A percentile compares a stretch with the other conserved stretches of the same genome.
Conservation (phyloP, 2,329 filamentous ascomycete species). For the Elsinoe australis region DNA sequence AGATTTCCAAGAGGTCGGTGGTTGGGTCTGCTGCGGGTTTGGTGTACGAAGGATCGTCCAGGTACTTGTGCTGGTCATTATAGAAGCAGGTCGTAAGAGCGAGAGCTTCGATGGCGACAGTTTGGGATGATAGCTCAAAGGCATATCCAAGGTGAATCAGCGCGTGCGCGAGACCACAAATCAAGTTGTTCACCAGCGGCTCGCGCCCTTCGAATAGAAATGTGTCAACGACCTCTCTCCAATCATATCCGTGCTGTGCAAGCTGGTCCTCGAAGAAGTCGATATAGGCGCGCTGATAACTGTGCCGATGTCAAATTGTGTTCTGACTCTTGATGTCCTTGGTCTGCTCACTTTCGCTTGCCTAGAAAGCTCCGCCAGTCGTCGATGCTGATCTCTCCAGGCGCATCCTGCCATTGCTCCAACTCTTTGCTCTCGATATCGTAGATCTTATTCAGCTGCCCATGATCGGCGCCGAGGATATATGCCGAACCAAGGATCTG, state of each 20-base stretch:
- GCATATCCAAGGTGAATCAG: conserved; percentile 95
- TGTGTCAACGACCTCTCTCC: conserved; percentile 67
- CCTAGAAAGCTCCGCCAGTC: conserved; percentile 87
- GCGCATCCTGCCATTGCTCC: conserved; percentile 75
- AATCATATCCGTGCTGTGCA: conserved; percentile 69
- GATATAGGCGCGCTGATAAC: conserved; percentile 81
- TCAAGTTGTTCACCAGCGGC: conserved; percentile 72
- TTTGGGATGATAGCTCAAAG: conserved; percentile 76
- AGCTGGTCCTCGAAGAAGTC: conserved; percentile 95
- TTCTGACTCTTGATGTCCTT: neutral
- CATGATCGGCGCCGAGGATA: conserved; percentile 65
- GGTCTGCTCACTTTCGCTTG: conserved; percentile 50
- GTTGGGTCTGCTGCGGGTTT: conserved; percentile 52
- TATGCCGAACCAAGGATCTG: conserved; percentile 76
- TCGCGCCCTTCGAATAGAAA: conserved; percentile 68
- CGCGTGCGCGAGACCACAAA: conserved; percentile 75
- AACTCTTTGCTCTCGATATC: conserved; percentile 64
- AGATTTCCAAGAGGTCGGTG: conserved; percentile 59
- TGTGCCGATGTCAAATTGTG: conserved; percentile 26
- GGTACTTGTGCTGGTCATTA: conserved; percentile 49
- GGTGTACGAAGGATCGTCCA: conserved; percentile 67
- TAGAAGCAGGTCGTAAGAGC: conserved; percentile 57
- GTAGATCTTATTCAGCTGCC: conserved; percentile 73
- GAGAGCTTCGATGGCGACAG: conserved; percentile 82
- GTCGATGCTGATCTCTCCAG: conserved; percentile 68